Conservation (phyloP, 352 stramenopile species). For the Phytopythium ostracodes region DNA sequence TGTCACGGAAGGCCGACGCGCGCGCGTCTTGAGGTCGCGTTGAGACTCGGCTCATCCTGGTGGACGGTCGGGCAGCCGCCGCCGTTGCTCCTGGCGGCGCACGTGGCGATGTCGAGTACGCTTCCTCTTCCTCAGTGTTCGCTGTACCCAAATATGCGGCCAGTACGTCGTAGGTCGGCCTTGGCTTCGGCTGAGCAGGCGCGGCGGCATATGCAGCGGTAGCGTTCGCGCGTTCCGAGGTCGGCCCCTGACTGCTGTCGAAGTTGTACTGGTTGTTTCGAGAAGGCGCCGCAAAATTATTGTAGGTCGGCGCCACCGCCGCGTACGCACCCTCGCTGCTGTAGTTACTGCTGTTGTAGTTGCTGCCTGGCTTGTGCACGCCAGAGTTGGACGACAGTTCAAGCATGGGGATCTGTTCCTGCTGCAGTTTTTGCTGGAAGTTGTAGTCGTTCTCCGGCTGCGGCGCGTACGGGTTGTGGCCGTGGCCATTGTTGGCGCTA, state of each 20-base stretch:
- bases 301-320: not conserved
- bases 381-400: conserved; percentile 9
- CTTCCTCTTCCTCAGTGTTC: conserved; percentile 18
- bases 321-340: conserved; percentile 6
- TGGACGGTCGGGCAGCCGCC: not conserved
- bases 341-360: conserved; percentile 5
- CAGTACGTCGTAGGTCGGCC: conserved; percentile 30
- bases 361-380: not conserved
- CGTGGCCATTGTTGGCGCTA: conserved; percentile 22
- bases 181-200: conserved; percentile 1
- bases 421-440: conserved; percentile 23
- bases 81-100: conserved; percentile 4
- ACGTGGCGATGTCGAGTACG: conserved; percentile 16
- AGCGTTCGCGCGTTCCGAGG: not conserved
- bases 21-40: conserved; percentile 7
- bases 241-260: conserved; percentile 6
- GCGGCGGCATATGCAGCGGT: not conserved
- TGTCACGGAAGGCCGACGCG: conserved; percentile 17
- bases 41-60: conserved; percentile 2
- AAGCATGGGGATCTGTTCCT: conserved; percentile 16
- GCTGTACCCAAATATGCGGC: conserved; percentile 33
- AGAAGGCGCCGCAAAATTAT: not conserved
- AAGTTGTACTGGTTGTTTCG: conserved; percentile 34
- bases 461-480: conserved; percentile 12
- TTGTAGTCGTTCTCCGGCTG: conserved; percentile 5